phyloP scores from a whole-genome alignment of 192 early-diverging fungal species.

The Backusella psychrophila region DNA sequence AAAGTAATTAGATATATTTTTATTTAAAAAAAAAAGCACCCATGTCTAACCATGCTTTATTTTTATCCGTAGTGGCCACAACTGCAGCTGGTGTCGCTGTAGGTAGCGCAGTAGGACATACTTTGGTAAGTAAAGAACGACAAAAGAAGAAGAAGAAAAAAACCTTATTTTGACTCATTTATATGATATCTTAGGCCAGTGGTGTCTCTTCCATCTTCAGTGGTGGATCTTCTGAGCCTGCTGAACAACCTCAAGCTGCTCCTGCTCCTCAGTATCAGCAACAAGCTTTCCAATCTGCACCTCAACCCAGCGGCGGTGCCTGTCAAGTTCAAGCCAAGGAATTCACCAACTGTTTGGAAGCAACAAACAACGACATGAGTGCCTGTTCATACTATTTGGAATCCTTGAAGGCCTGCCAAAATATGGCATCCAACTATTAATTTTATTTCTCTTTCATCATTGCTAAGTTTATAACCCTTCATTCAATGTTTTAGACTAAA shows the following conservation, averaged over 20 bases:
- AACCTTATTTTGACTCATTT: background rate
- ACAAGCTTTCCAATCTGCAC: constrained; percentile 30
- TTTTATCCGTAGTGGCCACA: constrained; percentile 62
- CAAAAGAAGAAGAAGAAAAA: background rate
- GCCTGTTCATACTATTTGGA: constrained; percentile 92
- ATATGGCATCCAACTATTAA: constrained; percentile 46
- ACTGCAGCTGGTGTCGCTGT: constrained; percentile 94
- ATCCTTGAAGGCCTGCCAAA: constrained; percentile 87
- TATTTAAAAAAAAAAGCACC: background rate
- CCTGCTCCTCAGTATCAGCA: constrained; percentile 32
- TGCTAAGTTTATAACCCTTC: constrained; percentile 2
- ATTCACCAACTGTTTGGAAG: constrained; percentile 85
- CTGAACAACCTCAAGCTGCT: constrained; percentile 35
- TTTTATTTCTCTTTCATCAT: background rate
- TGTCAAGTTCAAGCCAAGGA: constrained; percentile 80
- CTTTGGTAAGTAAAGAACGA: constrained; percentile 38
- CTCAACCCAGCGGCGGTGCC: constrained; percentile 27
- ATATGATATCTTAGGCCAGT: background rate
- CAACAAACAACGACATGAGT: constrained; percentile 72
- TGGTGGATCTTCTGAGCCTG: constrained; percentile 44
- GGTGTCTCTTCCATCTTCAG: constrained; percentile 47
- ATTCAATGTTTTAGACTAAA: constrained; percentile 8
- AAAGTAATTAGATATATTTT: constrained; percentile 43
- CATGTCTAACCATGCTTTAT: background rate
- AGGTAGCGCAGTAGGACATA: constrained; percentile 77